Evolutionary conservation across 345 rosid species (phyloP).

Genomic region (Eucalyptus decipiens): DNA sequence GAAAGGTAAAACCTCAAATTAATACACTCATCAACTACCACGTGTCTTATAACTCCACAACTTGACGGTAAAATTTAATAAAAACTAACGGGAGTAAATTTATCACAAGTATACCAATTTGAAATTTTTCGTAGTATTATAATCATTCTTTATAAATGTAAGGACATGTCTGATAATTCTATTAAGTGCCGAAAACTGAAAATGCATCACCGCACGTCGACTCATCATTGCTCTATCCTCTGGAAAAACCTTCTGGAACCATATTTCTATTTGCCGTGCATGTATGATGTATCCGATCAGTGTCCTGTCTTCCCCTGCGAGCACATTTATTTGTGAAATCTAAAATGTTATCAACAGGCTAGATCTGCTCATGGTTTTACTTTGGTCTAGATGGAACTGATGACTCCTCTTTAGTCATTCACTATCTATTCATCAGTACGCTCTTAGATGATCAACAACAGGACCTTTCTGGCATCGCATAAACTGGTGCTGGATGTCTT

Average conservation of each 20-base stretch:
- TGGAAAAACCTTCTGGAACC: too few relatives aligned
- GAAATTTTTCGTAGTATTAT: too few relatives aligned
- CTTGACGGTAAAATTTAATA: too few relatives aligned
- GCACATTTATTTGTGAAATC: neutral
- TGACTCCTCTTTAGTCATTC: neutral
- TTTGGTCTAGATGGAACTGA: neutral
- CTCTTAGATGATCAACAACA: neutral
- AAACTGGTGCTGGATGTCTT: neutral
- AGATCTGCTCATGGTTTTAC: neutral
- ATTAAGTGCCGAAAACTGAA: too few relatives aligned
- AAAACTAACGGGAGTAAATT: accelerated
- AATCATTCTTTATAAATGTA: too few relatives aligned
- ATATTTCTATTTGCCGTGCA: neutral
- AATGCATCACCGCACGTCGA: too few relatives aligned
- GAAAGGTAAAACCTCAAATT: accelerated
- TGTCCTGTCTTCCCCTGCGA: neutral
- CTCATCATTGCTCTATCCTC: neutral
- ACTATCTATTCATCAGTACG: neutral
- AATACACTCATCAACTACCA: accelerated
- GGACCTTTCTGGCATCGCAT: neutral
- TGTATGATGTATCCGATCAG: neutral
- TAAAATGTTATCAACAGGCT: neutral
- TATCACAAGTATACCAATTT: accelerated
- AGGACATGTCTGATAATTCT: accelerated
- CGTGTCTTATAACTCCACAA: accelerated